phyloP scores from a whole-genome alignment of 352 stramenopile genomes.

The Phytopythium sindhum region DNA sequence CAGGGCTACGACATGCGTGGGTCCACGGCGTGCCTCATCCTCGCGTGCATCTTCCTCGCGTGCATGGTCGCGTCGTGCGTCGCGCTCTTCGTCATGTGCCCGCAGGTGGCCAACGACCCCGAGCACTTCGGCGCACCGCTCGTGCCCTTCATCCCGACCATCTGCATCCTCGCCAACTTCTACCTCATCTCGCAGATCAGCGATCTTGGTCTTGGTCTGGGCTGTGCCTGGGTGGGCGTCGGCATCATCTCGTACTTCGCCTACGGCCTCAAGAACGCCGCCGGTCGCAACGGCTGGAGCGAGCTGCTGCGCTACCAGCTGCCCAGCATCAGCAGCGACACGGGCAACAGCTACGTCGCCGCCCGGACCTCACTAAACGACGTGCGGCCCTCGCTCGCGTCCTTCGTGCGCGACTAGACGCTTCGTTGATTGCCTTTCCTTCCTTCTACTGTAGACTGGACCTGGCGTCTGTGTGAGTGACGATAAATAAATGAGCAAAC shows the following conservation, averaged over 20 bases:
- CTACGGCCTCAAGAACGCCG: constrained; percentile 46
- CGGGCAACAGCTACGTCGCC: constrained; percentile 30
- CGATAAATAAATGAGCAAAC: not conserved
- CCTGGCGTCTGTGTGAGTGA: not conserved
- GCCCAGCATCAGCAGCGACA: constrained; percentile 23
- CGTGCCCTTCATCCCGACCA: constrained; percentile 49
- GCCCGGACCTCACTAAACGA: constrained; percentile 36
- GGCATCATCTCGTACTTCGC: constrained; percentile 57
- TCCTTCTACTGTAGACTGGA: not conserved
- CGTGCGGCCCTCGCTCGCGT: constrained; percentile 41
- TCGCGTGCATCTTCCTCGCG: constrained; percentile 44
- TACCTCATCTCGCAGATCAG: constrained; percentile 60
- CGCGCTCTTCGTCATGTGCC: constrained; percentile 32
- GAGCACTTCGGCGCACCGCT: constrained; percentile 42
- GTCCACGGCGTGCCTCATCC: constrained; percentile 29
- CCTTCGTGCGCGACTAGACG: constrained; percentile 27
- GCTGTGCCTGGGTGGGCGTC: constrained; percentile 40
- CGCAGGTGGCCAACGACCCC: constrained; percentile 25
- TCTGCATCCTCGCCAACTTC: constrained; percentile 61
- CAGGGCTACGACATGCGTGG: constrained; percentile 54
- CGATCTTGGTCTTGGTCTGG: constrained; percentile 29
- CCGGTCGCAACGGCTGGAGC: constrained; percentile 39
- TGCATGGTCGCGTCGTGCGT: constrained; percentile 28
- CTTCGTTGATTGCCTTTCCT: not conserved
- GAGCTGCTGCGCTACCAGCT: constrained; percentile 31